Base-by-base conservation (phyloP, 306 rosid species). In the Dalbergia oliveri region DNA sequence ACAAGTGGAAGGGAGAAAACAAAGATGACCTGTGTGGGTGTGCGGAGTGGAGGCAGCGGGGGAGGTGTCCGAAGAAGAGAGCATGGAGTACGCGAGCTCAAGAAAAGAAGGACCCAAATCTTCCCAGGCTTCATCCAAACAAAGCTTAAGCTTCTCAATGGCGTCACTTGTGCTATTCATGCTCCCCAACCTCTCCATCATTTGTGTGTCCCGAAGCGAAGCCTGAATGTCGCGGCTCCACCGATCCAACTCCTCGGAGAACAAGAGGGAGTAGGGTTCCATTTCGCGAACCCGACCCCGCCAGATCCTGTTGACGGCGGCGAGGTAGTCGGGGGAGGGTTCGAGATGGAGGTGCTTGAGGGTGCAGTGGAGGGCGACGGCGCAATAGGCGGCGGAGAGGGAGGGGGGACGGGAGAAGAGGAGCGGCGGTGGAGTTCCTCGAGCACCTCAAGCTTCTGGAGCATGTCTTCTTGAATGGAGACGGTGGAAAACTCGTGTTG, bases 291-390 rank as follows among this genome's bases (percentile, higher is more conserved):
- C 66, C 69, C 92, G 31, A 16, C 60, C 75, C 6, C 73, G 79
- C 93, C 97, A 93, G n/a, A 93, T 85, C 72, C 87, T 69, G 10
- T 78, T 33, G 5, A 93, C 80, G 0, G 97, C 88, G 11, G 53
- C 58, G 18, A 58, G 4, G 45, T 77, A 91, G 44, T 26, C 31
- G 31, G 31, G 18, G 0, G 26, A n/a, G 6, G 53, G 73, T 3
- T 13, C 81, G 11, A 80, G 6, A 6, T 14, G 79, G 26, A 93
- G 21, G 26, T 59, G 79, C 70, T 81, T 88, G 16, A 87, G 83
- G 3, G 97, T 86, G 34, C 86, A 83, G 21, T 93, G 97, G 15
- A 88, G 79, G 0, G 31, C 31, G 31, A 26, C 31, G 31, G 31
- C 31, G 31, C 31, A 26, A 26, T 26, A 26, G 31, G 31, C 31